These are phyloP conservation scores for Penicillium brasilianum DNA, from an alignment of 2,329 filamentous ascomycete genomes.

Conservation along the genomic window DNA sequence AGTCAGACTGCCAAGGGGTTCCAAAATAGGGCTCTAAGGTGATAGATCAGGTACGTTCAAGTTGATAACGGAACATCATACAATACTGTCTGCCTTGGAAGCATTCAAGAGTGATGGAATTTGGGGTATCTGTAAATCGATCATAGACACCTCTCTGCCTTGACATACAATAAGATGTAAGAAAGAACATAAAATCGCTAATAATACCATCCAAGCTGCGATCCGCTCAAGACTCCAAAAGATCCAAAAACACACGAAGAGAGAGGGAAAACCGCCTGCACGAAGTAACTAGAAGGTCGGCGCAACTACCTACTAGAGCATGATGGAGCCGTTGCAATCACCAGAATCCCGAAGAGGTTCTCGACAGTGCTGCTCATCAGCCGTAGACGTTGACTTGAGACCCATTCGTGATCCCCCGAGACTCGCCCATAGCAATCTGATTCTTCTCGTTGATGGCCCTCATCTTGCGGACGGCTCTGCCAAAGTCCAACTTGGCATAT, in stretches of 20 bases:
- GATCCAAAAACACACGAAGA: neutral
- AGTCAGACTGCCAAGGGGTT: no score
- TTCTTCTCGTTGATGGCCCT: constrained; percentile 34
- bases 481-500: constrained; percentile 45
- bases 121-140: neutral
- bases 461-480: constrained; percentile 42
- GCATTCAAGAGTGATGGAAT: neutral
- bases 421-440: constrained; percentile 23
- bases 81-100: no score
- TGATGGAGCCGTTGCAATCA: neutral
- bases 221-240: neutral
- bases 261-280: no score
- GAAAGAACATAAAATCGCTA: no score
- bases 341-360: neutral
- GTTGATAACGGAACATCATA: no score
- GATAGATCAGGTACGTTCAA: no score
- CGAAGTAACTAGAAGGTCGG: neutral
- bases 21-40: no score
- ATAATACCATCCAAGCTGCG: neutral
- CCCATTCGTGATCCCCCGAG: constrained; percentile 20
- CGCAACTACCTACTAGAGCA: constrained; percentile 6
- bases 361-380: constrained; percentile 12
- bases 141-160: neutral
- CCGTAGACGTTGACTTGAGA: constrained; percentile 28
- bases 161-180: neutral